Percentiles rank a stretch among this genome's conserved stretches.
phyloP scores from a whole-genome alignment of 2,329 filamentous ascomycete species.

The Curvularia sp. region DNA sequence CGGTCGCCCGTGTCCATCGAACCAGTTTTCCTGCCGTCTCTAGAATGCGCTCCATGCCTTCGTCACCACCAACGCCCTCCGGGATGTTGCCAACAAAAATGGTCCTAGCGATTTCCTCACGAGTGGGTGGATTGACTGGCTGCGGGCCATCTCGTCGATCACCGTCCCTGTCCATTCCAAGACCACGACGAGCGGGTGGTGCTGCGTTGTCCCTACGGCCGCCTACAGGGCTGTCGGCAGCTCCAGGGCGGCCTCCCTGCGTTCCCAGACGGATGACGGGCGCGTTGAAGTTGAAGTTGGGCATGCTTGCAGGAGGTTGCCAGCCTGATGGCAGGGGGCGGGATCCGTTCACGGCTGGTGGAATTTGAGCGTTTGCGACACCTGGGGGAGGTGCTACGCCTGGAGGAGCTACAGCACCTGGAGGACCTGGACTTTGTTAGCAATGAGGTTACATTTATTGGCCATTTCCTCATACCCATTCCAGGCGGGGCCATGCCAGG shows the following conservation, averaged over 20 bases:
- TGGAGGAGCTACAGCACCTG: slow-evolving; percentile 61
- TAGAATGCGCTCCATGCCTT: slow-evolving; percentile 79
- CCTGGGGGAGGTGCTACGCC: slow-evolving; percentile 79
- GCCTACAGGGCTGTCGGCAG: slow-evolving; percentile 52
- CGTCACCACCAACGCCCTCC: slow-evolving; percentile 76
- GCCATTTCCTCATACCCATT: slow-evolving; percentile 67
- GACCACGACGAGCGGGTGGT: slow-evolving; percentile 56
- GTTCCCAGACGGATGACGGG: slow-evolving; percentile 94
- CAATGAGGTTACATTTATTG: background rate
- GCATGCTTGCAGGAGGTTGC: slow-evolving; percentile 88
- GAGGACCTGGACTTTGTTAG: slow-evolving; percentile 18
- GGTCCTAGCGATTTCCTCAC: slow-evolving; percentile 89
- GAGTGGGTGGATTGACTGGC: slow-evolving; percentile 79
- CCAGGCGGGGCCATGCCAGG: slow-evolving; percentile 80
- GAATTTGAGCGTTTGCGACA: slow-evolving; percentile 74
- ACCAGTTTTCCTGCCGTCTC: slow-evolving; percentile 77
- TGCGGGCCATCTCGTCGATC: slow-evolving; percentile 71
- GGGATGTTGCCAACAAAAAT: slow-evolving; percentile 90
- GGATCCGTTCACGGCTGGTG: slow-evolving; percentile 78
- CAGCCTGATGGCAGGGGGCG: slow-evolving; percentile 82
- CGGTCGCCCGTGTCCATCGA: slow-evolving; percentile 81
- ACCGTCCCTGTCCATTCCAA: slow-evolving; percentile 64
- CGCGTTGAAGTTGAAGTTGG: slow-evolving; percentile 97
- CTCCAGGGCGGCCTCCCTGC: slow-evolving; percentile 66
- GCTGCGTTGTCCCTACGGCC: slow-evolving; percentile 58